These are phyloP conservation scores for Candolleomyces eurysporus DNA, from an alignment of 768 basidiomycete genomes.

Conservation along the genomic window DNA sequence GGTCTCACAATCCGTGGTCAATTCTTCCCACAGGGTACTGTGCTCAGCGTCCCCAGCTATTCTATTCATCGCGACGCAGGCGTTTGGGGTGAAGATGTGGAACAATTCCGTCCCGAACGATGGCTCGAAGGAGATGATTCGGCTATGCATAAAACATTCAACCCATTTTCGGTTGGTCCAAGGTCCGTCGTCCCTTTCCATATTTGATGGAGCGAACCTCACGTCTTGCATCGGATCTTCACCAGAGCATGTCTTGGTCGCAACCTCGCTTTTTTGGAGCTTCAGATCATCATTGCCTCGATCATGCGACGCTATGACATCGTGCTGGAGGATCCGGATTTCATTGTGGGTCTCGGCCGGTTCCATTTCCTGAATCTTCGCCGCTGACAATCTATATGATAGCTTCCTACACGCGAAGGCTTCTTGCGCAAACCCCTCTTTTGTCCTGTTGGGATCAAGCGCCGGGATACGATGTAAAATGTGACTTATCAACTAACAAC, in stretches of 20 bases:
- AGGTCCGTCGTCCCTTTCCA: constrained; percentile 39
- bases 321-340: constrained; percentile 58
- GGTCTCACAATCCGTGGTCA: constrained; percentile 60
- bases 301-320: constrained; percentile 76
- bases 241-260: constrained; percentile 78
- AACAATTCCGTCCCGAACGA: constrained; percentile 75
- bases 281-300: constrained; percentile 79
- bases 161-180: constrained; percentile 84
- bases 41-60: constrained; percentile 80
- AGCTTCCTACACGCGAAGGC: constrained; percentile 80
- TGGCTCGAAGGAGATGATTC: constrained; percentile 75
- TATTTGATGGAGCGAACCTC: background rate
- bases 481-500: background rate
- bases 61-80: constrained; percentile 72
- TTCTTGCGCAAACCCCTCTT: constrained; percentile 82
- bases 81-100: constrained; percentile 79
- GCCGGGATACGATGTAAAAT: constrained; percentile 40
- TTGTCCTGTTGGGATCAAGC: constrained; percentile 71
- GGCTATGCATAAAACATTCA: constrained; percentile 69
- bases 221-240: constrained; percentile 9
- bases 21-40: constrained; percentile 69
- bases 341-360: constrained; percentile 41
- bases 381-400: constrained; percentile 1
- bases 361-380: constrained; percentile 7
- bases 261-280: constrained; percentile 77